Evolutionary conservation across 768 basidiomycete genomes (phyloP).

Genomic region (Leccinum subtestaceum): DNA sequence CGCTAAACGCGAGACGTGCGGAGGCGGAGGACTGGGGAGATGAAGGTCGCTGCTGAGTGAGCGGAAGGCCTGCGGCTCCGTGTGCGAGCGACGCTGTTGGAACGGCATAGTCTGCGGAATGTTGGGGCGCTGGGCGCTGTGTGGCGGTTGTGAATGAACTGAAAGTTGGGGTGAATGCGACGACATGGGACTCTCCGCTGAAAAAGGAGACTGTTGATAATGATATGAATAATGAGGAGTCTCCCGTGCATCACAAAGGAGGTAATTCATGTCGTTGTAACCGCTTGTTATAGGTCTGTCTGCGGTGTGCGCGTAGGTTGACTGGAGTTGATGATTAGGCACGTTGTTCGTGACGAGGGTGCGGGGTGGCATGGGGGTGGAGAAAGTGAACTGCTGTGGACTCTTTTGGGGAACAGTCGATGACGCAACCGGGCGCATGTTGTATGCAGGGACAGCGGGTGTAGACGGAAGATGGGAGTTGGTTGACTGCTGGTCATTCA

Average conservation of each 20-base stretch:
- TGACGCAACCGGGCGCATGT: constrained; percentile 41
- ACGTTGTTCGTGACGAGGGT: constrained; percentile 41
- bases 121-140: constrained; percentile 35
- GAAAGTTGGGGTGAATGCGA: constrained; percentile 43
- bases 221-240: constrained; percentile 49
- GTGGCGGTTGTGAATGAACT: constrained; percentile 34
- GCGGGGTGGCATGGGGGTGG: constrained; percentile 42
- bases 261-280: constrained; percentile 48
- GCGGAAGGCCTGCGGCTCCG: constrained; percentile 53
- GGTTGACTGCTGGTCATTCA: constrained; percentile 43
- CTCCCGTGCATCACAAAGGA: constrained; percentile 46
- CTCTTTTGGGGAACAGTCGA: constrained; percentile 48
- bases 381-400: constrained; percentile 42
- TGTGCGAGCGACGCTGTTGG: constrained; percentile 55
- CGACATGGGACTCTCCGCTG: constrained; percentile 40
- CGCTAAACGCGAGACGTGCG: constrained; percentile 39
- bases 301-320: constrained; percentile 45
- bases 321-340: constrained; percentile 37
- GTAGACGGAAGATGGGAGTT: constrained; percentile 36
- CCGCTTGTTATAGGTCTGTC: constrained; percentile 49
- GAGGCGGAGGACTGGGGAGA: constrained; percentile 45
- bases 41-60: constrained; percentile 49
- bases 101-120: constrained; percentile 48
- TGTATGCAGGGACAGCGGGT: constrained; percentile 42
- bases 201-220: constrained; percentile 51